These are phyloP conservation scores for Aureobasidium uvarum DNA, from an alignment of 2,329 filamentous ascomycete genomes.

Conservation along the genomic window DNA sequence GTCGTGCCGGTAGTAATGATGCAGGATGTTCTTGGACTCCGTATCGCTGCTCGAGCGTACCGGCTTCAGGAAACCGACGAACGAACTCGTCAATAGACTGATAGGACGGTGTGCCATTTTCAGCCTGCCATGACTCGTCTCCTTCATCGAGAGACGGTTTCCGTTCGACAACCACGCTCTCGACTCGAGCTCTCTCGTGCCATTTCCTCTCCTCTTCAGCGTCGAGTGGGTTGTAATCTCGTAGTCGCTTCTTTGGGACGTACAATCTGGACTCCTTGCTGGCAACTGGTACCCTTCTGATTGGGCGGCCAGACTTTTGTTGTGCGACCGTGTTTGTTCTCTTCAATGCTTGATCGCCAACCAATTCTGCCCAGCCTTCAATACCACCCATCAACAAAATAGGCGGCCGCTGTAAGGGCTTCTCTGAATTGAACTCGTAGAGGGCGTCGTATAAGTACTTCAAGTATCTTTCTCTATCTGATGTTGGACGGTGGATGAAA, in stretches of 20 bases:
- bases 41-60: slow-evolving; percentile 56
- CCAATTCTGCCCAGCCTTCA: slow-evolving; percentile 80
- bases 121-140: slow-evolving; percentile 36
- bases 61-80: slow-evolving; percentile 72
- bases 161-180: slow-evolving; percentile 53
- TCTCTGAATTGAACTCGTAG: slow-evolving; percentile 77
- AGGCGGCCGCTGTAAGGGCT: slow-evolving; percentile 68
- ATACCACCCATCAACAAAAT: slow-evolving; percentile 79
- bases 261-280: slow-evolving; percentile 48
- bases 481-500: slow-evolving; percentile 53
- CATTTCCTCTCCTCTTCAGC: slow-evolving; percentile 78
- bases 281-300: slow-evolving; percentile 54
- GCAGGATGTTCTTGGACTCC: slow-evolving; percentile 36
- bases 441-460: slow-evolving; percentile 75
- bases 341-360: slow-evolving; percentile 66
- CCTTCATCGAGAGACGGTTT: slow-evolving; percentile 36
- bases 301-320: slow-evolving; percentile 49
- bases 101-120: slow-evolving; percentile 53
- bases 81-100: slow-evolving; percentile 81
- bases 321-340: slow-evolving; percentile 56
- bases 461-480: slow-evolving; percentile 53
- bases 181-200: slow-evolving; percentile 71
- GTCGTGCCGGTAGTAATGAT: slow-evolving; percentile 32
- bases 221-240: slow-evolving; percentile 69
- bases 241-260: slow-evolving; percentile 56